These are phyloP conservation scores for Podaxis sp. DNA, from an alignment of 768 basidiomycete species.

Conservation along the genomic window DNA sequence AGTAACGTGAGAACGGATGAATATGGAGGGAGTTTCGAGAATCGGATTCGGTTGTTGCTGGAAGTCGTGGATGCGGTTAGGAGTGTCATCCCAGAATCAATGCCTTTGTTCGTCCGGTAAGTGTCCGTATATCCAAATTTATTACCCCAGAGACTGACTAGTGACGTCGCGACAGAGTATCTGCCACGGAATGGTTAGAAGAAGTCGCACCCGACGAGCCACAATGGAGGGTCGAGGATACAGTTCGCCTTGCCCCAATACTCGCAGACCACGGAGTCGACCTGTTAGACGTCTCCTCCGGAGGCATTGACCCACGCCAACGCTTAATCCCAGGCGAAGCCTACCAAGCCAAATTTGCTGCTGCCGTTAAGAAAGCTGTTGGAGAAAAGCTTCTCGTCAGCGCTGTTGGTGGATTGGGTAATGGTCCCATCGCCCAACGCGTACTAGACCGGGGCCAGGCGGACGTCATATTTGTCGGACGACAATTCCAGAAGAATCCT, in stretches of 20 bases:
- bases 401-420: conserved; percentile 53
- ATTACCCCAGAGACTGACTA: neutral
- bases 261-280: conserved; percentile 70
- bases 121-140: conserved; percentile 6
- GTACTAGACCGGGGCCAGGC: conserved; percentile 58
- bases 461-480: conserved; percentile 56
- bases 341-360: conserved; percentile 60
- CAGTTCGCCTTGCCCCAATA: conserved; percentile 55
- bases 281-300: conserved; percentile 70
- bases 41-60: conserved; percentile 59
- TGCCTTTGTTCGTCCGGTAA: conserved; percentile 74
- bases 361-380: conserved; percentile 48
- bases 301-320: conserved; percentile 53
- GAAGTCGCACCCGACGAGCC: conserved; percentile 55
- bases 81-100: conserved; percentile 52
- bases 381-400: conserved; percentile 43
- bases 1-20: conserved; percentile 65
- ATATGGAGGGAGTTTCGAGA: conserved; percentile 74
- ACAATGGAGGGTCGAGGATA: conserved; percentile 72
- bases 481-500: conserved; percentile 63
- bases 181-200: conserved; percentile 76
- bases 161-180: conserved; percentile 39
- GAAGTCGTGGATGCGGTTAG: conserved; percentile 68
- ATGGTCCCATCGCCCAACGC: conserved; percentile 54
- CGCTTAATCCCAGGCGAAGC: conserved; percentile 34